Base-by-base conservation (phyloP, 2,329 filamentous ascomycete species). In the Chaetomiaceae sp. region DNA sequence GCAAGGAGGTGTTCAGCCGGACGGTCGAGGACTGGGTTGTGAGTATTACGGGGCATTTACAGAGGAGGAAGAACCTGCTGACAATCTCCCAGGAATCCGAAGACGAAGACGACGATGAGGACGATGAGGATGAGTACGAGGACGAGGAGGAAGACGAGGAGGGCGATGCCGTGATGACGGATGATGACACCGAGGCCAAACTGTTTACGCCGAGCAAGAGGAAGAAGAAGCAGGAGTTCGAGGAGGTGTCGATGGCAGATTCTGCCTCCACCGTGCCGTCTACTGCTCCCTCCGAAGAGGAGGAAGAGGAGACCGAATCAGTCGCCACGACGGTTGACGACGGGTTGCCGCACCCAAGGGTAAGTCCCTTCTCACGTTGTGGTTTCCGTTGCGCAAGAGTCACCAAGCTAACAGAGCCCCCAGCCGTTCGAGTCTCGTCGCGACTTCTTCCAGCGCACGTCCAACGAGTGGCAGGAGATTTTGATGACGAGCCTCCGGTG, bases 391-490 rank as follows among this genome's bases (percentile, higher is more conserved):
- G 14, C 1, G 9, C 10, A 20, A n/a, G n/a, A n/a, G 26, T 46
- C 22, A 50, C 24, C 9, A 39, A n/a, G n/a, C 40, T 53, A 38
- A 52, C 17, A 40, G 44, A 18, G 11, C 24, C 2, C 69, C 2
- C 71, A 89, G 59, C 88, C 90, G 0, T 98, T 98, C 59, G 93
- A 98, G 63, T 83, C 82, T 2, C 76, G 94, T 34, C 82, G 90
- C 38, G 93, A 95, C 39, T 98, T 97, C 75, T 97, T 95, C 69
- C 79, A 79, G 14, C 81, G 93, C 36, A 95, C 90, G 0, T 86
- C 86, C 1, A 82, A 83, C 50, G 85, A 90, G 55, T 98, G 93
- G 93, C 91, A 97, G 65, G 86, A 89, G 53, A 71, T 90, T 12
- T 73, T 95, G 30, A 81, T 96, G 69, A 84, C 84, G 2, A 83